Percentiles rank a stretch among this genome's conserved stretches.
Conservation (phyloP, 306 rosid genomes). For the Gastrolobium bilobum region DNA sequence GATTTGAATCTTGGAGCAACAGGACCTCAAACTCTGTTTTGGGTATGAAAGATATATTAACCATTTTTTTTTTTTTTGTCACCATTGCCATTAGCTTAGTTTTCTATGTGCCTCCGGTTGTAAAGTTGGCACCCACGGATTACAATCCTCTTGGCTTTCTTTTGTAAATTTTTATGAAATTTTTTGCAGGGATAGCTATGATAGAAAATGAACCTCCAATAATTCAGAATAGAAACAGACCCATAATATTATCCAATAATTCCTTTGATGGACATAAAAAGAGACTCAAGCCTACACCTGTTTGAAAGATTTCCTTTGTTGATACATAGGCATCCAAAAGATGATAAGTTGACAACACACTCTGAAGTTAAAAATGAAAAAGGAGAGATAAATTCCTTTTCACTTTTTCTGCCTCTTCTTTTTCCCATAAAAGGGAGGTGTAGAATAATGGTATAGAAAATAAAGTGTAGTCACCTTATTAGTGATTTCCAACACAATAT, state of each 20-base stretch:
- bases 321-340: not conserved
- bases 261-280: not conserved
- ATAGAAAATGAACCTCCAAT: not conserved
- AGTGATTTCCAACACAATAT: not conserved
- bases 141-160: not conserved
- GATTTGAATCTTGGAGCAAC: not conserved
- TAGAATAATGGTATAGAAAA: not conserved
- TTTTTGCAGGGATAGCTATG: not conserved
- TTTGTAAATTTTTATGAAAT: not conserved
- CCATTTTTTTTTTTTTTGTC: not conserved
- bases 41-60: not conserved
- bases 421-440: not conserved
- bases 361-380: too few species aligned
- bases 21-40: not conserved
- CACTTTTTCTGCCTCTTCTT: too few species aligned
- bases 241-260: not conserved
- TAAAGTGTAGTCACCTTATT: not conserved
- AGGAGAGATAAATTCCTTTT: not conserved
- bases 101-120: not conserved
- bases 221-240: conserved; percentile 3
- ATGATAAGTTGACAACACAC: not conserved
- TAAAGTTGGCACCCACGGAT: not conserved
- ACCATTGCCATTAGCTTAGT: not conserved
- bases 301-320: not conserved
- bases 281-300: not conserved